Evolutionary conservation across 2,329 filamentous ascomycete genomes (phyloP).

Genomic region (Fonsecaea pedrosoi): DNA sequence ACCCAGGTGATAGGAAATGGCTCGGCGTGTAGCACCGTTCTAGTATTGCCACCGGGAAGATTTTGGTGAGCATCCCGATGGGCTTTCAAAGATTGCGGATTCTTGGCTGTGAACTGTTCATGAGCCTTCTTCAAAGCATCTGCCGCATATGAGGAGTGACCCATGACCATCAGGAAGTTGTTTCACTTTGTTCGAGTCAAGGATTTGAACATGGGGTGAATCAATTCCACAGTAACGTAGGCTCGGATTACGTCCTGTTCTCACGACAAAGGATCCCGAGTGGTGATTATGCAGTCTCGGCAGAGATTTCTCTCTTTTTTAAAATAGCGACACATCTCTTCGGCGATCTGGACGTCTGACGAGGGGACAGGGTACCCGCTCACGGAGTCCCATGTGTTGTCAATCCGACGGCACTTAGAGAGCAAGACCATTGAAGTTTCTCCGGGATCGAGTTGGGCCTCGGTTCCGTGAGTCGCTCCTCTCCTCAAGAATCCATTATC

Average conservation of each 20-base stretch:
- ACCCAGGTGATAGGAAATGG: constrained; percentile 46
- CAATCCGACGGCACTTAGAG: neutral
- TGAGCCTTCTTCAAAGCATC: neutral
- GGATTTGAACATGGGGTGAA: neutral
- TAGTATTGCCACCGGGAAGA: constrained; percentile 44
- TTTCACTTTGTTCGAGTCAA: neutral
- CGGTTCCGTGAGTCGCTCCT: neutral
- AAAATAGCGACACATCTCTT: neutral
- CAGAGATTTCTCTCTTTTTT: neutral
- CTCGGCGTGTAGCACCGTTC: constrained; percentile 40
- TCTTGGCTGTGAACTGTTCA: neutral
- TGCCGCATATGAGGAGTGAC: neutral
- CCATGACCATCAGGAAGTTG: neutral
- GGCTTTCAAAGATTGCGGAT: neutral
- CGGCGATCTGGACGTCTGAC: neutral
- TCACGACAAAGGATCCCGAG: neutral
- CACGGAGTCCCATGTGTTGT: neutral
- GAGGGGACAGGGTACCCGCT: neutral
- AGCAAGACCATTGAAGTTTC: neutral
- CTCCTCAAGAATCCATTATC: neutral
- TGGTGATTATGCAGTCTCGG: neutral
- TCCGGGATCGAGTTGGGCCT: neutral
- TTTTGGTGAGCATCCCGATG: constrained; percentile 25
- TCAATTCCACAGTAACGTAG: neutral
- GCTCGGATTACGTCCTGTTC: neutral